phyloP scores from a whole-genome alignment of 192 early-diverging fungal species.

The Thamnidium elegans region DNA sequence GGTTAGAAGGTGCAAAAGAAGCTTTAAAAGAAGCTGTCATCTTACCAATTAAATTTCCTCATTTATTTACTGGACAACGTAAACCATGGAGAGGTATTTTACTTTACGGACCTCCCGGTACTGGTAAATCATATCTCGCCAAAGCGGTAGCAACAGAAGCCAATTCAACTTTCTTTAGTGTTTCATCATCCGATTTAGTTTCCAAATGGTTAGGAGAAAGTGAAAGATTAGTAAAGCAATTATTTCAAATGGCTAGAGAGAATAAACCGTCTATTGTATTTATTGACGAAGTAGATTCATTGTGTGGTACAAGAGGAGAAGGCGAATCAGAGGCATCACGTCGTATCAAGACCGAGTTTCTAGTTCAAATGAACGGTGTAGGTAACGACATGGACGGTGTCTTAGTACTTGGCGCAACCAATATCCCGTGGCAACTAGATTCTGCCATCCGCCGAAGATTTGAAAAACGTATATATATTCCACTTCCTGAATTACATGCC shows the following conservation, averaged over 20 bases:
- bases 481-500: conserved; percentile 87
- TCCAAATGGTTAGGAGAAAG: conserved; percentile 99
- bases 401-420: conserved; percentile 93
- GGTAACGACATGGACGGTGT: conserved; percentile 95
- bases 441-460: conserved; percentile 90
- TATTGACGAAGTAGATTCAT: conserved; percentile 97
- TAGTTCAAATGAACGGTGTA: conserved; percentile 99
- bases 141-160: conserved; percentile 99
- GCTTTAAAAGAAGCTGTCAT: conserved; percentile 98
- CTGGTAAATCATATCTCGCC: conserved; percentile 95
- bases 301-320: conserved; percentile 93
- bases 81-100: conserved; percentile 97
- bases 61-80: conserved; percentile 91
- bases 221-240: conserved; percentile 91
- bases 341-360: conserved; percentile 96
- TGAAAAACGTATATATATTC: conserved; percentile 98
- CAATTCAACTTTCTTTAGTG: conserved; percentile 92
- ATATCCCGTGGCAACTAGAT: conserved; percentile 97
- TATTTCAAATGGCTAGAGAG: conserved; percentile 92
- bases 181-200: conserved; percentile 97
- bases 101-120: conserved; percentile 96
- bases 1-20: conserved; percentile 93
- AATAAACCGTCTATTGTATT: conserved; percentile 96
- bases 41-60: conserved; percentile 95
- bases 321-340: conserved; percentile 95